These are phyloP conservation scores for Phylloporus gajari DNA, from an alignment of 1,284 basidiomycete species.

Conservation along the genomic window DNA sequence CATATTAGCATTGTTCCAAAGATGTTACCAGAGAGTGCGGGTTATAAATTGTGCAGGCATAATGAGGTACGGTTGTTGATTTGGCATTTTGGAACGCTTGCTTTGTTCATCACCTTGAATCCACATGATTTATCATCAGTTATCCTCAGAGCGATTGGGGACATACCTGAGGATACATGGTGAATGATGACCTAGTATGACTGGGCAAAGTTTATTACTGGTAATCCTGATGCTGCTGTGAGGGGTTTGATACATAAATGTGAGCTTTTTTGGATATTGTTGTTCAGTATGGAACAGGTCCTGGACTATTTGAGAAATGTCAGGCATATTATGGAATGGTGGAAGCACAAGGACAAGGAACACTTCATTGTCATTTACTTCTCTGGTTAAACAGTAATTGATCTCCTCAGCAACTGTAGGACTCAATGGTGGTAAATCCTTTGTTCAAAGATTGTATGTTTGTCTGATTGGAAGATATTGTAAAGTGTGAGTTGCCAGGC, in stretches of 20 bases:
- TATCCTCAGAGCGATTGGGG: too few species aligned
- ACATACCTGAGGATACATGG: too few species aligned
- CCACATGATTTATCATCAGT: not conserved
- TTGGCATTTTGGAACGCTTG: not conserved
- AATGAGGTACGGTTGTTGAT: not conserved
- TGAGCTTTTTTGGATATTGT: not conserved
- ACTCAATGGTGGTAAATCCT: not conserved
- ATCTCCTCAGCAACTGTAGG: not conserved
- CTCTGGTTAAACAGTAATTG: not conserved
- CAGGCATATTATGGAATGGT: not conserved
- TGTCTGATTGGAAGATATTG: not conserved
- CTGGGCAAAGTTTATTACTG: too few species aligned
- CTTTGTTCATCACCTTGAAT: not conserved
- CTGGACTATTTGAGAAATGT: not conserved
- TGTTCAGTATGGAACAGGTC: not conserved
- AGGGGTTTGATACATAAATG: not conserved
- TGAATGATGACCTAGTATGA: too few species aligned
- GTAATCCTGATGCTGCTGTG: not conserved
- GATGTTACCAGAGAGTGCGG: not conserved
- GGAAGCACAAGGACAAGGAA: not conserved
- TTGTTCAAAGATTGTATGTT: not conserved
- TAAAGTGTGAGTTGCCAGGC: not conserved
- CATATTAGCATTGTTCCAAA: not conserved
- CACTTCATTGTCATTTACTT: not conserved
- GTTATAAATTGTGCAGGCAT: not conserved